phyloP scores from a whole-genome alignment of 2,329 filamentous ascomycete species.

The Nigrospora oryzae region DNA sequence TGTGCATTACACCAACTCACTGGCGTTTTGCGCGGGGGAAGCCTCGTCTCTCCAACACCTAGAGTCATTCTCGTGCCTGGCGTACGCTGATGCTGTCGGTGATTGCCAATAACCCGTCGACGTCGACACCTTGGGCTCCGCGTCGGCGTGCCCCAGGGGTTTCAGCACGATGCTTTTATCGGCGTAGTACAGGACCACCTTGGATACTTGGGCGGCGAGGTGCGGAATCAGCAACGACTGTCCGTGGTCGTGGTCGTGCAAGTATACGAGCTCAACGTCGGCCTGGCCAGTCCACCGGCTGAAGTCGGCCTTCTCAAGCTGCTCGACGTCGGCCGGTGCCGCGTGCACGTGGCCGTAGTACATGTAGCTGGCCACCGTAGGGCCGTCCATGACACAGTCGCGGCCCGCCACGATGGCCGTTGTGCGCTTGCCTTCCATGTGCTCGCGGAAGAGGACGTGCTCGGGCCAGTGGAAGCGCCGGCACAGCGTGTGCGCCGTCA shows the following conservation, averaged over 20 bases:
- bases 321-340: background rate
- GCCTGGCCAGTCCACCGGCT: slow-evolving; percentile 11
- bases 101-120: too few relatives aligned
- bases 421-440: slow-evolving; percentile 7
- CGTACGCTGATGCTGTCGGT: too few relatives aligned
- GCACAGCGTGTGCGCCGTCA: slow-evolving; percentile 4
- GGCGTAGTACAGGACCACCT: slow-evolving; percentile 5
- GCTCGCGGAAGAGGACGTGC: slow-evolving; percentile 5
- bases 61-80: too few relatives aligned
- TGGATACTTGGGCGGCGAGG: slow-evolving; percentile 1
- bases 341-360: slow-evolving; percentile 11
- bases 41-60: too few relatives aligned
- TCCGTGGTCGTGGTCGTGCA: slow-evolving; percentile 14
- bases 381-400: slow-evolving; percentile 13
- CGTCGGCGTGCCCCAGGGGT: too few relatives aligned
- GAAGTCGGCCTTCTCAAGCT: background rate
- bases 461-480: slow-evolving; percentile 7
- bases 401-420: slow-evolving; percentile 13
- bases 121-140: too few relatives aligned
- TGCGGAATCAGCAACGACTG: slow-evolving; percentile 8
- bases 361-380: slow-evolving; percentile 15
- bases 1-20: too few relatives aligned
- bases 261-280: slow-evolving; percentile 15
- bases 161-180: background rate
- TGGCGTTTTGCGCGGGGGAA: too few relatives aligned